These are phyloP conservation scores for Coemansia sp. DNA, from an alignment of 192 early-diverging fungal genomes.

Conservation along the genomic window DNA sequence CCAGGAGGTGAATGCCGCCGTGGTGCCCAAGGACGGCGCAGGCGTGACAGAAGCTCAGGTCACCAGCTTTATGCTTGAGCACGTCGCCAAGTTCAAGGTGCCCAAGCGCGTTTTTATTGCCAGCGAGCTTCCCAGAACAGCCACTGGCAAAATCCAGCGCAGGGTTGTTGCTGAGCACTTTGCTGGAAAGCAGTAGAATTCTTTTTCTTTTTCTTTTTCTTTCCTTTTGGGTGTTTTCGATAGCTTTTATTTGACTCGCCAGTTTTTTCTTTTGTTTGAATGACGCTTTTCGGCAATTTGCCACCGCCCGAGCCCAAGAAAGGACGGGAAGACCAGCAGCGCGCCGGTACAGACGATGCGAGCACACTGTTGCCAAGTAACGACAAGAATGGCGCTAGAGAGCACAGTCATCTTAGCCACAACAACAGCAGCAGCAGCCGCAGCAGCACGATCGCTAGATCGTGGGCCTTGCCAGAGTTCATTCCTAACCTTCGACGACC, in stretches of 20 bases:
- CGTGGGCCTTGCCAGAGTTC: constrained; percentile 27
- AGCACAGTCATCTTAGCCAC: no score
- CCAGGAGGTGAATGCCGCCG: constrained; percentile 76
- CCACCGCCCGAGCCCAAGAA: constrained; percentile 26
- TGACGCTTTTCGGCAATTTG: constrained; percentile 46
- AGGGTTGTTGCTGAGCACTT: constrained; percentile 62
- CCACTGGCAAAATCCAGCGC: constrained; percentile 73
- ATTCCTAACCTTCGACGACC: constrained; percentile 33
- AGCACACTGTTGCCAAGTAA: not conserved
- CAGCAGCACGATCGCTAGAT: not conserved
- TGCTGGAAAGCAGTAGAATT: constrained; percentile 41
- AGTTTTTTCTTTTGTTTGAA: constrained; percentile 4
- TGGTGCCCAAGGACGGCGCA: constrained; percentile 59
- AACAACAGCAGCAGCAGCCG: not conserved
- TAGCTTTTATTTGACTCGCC: not conserved
- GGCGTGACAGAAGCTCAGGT: constrained; percentile 59
- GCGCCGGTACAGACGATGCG: not conserved
- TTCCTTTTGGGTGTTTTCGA: not conserved
- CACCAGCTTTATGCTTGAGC: constrained; percentile 49
- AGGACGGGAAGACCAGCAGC: not conserved
- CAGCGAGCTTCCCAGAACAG: constrained; percentile 65
- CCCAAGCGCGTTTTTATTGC: constrained; percentile 71
- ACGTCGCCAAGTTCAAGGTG: constrained; percentile 70
- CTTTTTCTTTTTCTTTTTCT: not conserved
- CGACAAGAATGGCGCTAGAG: not conserved